phyloP scores from a whole-genome alignment of 1,284 basidiomycete species.

The Cryptococcus sp. region DNA sequence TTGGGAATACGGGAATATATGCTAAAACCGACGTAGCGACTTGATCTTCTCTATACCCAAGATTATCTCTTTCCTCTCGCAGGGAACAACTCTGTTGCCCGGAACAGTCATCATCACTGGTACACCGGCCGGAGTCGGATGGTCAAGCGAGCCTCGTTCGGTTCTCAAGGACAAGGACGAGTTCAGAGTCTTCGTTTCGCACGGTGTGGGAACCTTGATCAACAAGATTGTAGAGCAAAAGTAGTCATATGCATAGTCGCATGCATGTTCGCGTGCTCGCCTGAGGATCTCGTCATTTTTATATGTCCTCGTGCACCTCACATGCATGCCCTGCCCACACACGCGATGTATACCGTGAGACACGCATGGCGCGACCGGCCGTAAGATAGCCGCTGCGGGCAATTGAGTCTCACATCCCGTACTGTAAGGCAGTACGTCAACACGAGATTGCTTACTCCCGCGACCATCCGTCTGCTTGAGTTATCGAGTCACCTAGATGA shows the following conservation, averaged over 20 bases:
- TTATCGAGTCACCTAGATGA: no score
- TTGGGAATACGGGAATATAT: not conserved
- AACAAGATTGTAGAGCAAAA: conserved; percentile 53
- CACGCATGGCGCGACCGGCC: no score
- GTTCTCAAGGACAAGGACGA: conserved; percentile 51
- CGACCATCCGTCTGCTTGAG: no score
- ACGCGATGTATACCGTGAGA: no score
- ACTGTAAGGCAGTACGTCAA: no score
- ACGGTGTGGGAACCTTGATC: conserved; percentile 55
- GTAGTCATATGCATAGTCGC: conserved; percentile 15
- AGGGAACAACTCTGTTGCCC: conserved; percentile 79
- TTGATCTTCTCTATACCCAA: conserved; percentile 54
- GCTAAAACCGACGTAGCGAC: conserved; percentile 35
- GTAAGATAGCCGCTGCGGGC: no score
- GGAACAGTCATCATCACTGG: conserved; percentile 77
- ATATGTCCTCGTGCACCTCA: not conserved
- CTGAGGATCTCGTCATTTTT: no score
- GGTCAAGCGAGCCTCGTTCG: conserved; percentile 36
- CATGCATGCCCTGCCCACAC: no score
- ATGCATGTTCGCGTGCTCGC: no score
- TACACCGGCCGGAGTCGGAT: conserved; percentile 53
- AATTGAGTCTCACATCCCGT: no score
- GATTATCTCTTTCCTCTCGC: conserved; percentile 69
- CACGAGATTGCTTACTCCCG: no score
- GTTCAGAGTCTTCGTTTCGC: conserved; percentile 52